Conservation (phyloP, 2,329 filamentous ascomycete genomes). For the Arachnomyces sp. region DNA sequence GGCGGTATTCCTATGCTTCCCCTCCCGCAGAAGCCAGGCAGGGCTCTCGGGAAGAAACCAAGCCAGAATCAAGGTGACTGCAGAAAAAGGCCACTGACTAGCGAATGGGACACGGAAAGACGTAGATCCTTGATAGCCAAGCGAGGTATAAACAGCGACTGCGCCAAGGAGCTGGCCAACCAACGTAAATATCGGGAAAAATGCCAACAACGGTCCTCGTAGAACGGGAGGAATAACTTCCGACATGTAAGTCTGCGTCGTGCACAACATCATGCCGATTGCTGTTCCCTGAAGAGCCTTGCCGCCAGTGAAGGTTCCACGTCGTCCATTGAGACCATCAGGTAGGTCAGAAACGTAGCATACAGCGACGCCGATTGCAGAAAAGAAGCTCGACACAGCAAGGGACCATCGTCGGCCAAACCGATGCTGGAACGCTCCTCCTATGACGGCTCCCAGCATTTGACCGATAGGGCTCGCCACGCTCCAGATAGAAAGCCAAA, state of each 20-base stretch:
- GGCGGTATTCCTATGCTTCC: slow-evolving; percentile 33
- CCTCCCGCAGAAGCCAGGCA: slow-evolving; percentile 39
- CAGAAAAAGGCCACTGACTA: slow-evolving; percentile 41
- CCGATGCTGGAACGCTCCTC: slow-evolving; percentile 33
- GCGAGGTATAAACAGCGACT: slow-evolving; percentile 30
- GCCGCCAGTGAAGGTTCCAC: slow-evolving; percentile 36
- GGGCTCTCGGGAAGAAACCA: slow-evolving; percentile 45
- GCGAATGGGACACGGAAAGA: slow-evolving; percentile 31
- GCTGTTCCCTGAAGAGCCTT: slow-evolving; percentile 40
- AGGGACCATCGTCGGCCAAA: slow-evolving; percentile 30
- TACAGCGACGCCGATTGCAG: slow-evolving; percentile 26
- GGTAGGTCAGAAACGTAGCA: no score
- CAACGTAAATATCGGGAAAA: slow-evolving; percentile 43
- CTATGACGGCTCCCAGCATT: slow-evolving; percentile 29
- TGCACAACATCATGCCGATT: slow-evolving; percentile 38
- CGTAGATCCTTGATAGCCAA: slow-evolving; percentile 7
- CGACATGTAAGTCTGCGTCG: slow-evolving; percentile 42
- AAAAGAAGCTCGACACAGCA: slow-evolving; percentile 27
- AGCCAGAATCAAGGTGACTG: slow-evolving; percentile 35
- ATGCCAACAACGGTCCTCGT: slow-evolving; percentile 40
- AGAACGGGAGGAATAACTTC: slow-evolving; percentile 40
- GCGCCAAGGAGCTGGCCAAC: slow-evolving; percentile 43
- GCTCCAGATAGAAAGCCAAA: slow-evolving; percentile 39
- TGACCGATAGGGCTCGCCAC: slow-evolving; percentile 31
- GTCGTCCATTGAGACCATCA: no score